A percentile compares a stretch with the other conserved stretches of the same genome.
Conservation (phyloP, 495 filamentous ascomycete genomes). For the Acidomyces sp. region DNA sequence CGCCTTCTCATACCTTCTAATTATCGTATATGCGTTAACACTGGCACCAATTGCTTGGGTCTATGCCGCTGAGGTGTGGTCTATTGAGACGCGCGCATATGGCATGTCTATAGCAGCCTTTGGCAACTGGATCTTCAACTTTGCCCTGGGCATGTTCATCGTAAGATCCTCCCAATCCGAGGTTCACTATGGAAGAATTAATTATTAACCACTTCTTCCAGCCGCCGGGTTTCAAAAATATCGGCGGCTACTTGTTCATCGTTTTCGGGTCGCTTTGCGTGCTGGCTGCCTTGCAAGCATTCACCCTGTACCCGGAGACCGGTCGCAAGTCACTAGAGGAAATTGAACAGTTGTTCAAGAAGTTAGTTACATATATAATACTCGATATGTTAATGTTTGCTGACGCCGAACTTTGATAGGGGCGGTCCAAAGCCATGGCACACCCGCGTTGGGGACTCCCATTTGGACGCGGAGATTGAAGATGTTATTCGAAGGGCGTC, state of each 20-base stretch:
- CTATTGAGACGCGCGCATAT: slow-evolving; percentile 57
- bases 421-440: slow-evolving; percentile 44
- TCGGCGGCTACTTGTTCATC: slow-evolving; percentile 59
- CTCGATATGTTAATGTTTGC: too few relatives aligned
- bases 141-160: slow-evolving; percentile 20
- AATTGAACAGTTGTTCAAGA: slow-evolving; percentile 48
- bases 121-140: slow-evolving; percentile 69
- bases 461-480: slow-evolving; percentile 21
- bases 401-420: too few relatives aligned
- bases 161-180: too few relatives aligned
- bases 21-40: slow-evolving; percentile 62
- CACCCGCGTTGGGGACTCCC: slow-evolving; percentile 41
- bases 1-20: slow-evolving; percentile 66
- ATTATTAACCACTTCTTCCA: slow-evolving; percentile 37
- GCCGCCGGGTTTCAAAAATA: slow-evolving; percentile 57
- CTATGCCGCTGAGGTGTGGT: slow-evolving; percentile 66
- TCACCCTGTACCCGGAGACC: slow-evolving; percentile 60
- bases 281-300: slow-evolving; percentile 49
- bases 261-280: slow-evolving; percentile 60
- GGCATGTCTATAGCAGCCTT: slow-evolving; percentile 56
- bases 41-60: slow-evolving; percentile 60
- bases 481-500: neutral
- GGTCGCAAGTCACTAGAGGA: slow-evolving; percentile 59
- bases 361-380: too few relatives aligned
- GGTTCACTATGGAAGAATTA: too few relatives aligned